Percentiles rank a stretch among this genome's conserved stretches.
These are phyloP conservation scores for Phytophthora vignae DNA, from an alignment of 352 stramenopile species.

Conservation along the genomic window DNA sequence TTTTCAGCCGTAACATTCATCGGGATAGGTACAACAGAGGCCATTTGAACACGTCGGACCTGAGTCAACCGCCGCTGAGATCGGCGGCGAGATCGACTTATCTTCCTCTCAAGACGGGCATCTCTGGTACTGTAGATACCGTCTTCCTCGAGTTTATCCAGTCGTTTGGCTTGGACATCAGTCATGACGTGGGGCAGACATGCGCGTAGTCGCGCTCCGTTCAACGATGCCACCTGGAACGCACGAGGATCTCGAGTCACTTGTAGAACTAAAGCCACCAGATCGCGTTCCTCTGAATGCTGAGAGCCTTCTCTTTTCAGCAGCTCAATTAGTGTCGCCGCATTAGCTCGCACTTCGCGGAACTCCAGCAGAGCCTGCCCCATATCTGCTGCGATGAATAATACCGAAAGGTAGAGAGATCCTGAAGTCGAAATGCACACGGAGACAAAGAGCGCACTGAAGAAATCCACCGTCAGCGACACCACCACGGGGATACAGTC, in stretches of 20 bases:
- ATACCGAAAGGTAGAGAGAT: slow-evolving; percentile 3
- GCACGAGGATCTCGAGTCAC: slow-evolving; percentile 11
- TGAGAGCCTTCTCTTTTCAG: not conserved
- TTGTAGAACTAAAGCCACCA: not conserved
- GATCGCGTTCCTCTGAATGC: not conserved
- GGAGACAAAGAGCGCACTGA: slow-evolving; percentile 29
- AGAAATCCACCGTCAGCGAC: slow-evolving; percentile 31
- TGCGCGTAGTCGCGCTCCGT: slow-evolving; percentile 2
- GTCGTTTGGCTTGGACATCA: not conserved
- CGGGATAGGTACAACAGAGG: slow-evolving; percentile 1
- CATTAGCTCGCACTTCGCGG: slow-evolving; percentile 18
- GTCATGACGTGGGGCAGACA: slow-evolving; percentile 2
- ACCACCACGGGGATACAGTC: slow-evolving; percentile 28
- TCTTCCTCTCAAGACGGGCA: not conserved
- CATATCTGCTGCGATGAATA: slow-evolving; percentile 19
- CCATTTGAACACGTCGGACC: not conserved
- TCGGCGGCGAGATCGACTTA: slow-evolving; percentile 4
- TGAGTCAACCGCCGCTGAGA: not conserved
- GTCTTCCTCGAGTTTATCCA: not conserved
- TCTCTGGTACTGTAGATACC: slow-evolving; percentile 5
- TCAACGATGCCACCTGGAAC: slow-evolving; percentile 2
- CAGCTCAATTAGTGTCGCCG: not conserved
- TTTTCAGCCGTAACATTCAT: not conserved
- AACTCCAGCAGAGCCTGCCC: slow-evolving; percentile 20
- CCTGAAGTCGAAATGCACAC: slow-evolving; percentile 32